Base-by-base conservation (phyloP, 768 basidiomycete species). In the Amanita jacksonii region DNA sequence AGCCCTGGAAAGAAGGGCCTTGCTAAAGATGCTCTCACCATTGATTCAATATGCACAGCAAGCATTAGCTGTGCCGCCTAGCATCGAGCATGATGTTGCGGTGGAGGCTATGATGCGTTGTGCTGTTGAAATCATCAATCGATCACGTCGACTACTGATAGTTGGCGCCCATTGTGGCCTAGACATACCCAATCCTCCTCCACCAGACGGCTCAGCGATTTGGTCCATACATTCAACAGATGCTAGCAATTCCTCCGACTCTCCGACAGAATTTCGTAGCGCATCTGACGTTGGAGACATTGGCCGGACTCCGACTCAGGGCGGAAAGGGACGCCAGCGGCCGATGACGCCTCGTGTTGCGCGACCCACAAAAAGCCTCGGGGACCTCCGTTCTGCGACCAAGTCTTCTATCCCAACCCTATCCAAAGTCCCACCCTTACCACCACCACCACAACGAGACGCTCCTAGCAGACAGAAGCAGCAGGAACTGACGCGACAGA, bases 1-100 rank as follows among this genome's bases (percentile, higher is more conserved):
- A 28, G 77, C 77, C 3, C 72, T 79, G 44, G 85, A 89, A 55
- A 79, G 94, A 33, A 86, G 88, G 56, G 73, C 77, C 28, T 81
- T 99, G 42, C 65, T 98, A 20, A 76, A 81, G 2, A 76, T 83
- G 40, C 73, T 99, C 19, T 85, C 88, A 3, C 72, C 75, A 7
- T 72, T 99, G 28, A 93, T 97, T 9, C 72, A 81, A 1, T 85
- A 88, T 55, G 77, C 89, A 8, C 81, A 77, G 58, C 76, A 69
- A 47, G 79, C 78, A 1, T 81, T 74, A 1, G 76, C 77, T 19
- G 73, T 67, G 10, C 61, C 57, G 12, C 50, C 66, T 0, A 67
- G 72, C 16, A 73, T 70, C 25, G 66, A 72, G 18, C 67, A 66
- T 47, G 72, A 73, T 27, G 51, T 65, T 18, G 84, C 88, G 55